A percentile compares a stretch with the other conserved stretches of the same genome.
Evolutionary conservation across 1,139 yeast genomes (phyloP).

Genomic region (Geotrichum fermentans): DNA sequence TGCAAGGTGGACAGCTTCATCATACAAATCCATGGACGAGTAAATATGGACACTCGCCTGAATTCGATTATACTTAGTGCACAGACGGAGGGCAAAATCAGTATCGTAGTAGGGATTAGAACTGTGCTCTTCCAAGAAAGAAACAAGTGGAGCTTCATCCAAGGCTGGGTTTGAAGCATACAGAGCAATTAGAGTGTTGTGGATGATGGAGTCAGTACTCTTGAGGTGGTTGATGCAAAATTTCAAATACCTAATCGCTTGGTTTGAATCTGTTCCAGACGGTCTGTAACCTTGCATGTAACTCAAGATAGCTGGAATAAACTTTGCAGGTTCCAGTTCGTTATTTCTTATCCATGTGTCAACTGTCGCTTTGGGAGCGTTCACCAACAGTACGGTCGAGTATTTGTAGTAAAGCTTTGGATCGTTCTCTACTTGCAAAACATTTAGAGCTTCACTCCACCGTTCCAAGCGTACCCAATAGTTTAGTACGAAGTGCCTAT

Average conservation of each 20-base stretch:
- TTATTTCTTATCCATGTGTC: slow-evolving; percentile 69
- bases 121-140: slow-evolving; percentile 43
- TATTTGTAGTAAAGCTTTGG: slow-evolving; percentile 55
- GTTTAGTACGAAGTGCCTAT: slow-evolving; percentile 61
- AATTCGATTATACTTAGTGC: slow-evolving; percentile 54
- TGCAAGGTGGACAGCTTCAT: slow-evolving; percentile 77
- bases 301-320: slow-evolving; percentile 71
- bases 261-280: slow-evolving; percentile 45
- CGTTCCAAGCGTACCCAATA: slow-evolving; percentile 64
- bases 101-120: slow-evolving; percentile 49
- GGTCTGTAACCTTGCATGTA: slow-evolving; percentile 41
- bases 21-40: slow-evolving; percentile 62
- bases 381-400: slow-evolving; percentile 62
- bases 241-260: slow-evolving; percentile 60
- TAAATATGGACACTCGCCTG: slow-evolving; percentile 69
- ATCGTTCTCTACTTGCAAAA: slow-evolving; percentile 50
- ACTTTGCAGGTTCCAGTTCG: slow-evolving; percentile 50
- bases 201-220: slow-evolving; percentile 50
- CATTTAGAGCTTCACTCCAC: slow-evolving; percentile 69
- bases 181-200: slow-evolving; percentile 68
- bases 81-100: slow-evolving; percentile 70
- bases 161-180: slow-evolving; percentile 54
- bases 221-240: slow-evolving; percentile 54
- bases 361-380: slow-evolving; percentile 64
- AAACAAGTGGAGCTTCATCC: slow-evolving; percentile 44